Percentiles rank a stretch among this genome's conserved stretches.
phyloP scores from a whole-genome alignment of 345 rosid species.

The Dovyalis caffra region DNA sequence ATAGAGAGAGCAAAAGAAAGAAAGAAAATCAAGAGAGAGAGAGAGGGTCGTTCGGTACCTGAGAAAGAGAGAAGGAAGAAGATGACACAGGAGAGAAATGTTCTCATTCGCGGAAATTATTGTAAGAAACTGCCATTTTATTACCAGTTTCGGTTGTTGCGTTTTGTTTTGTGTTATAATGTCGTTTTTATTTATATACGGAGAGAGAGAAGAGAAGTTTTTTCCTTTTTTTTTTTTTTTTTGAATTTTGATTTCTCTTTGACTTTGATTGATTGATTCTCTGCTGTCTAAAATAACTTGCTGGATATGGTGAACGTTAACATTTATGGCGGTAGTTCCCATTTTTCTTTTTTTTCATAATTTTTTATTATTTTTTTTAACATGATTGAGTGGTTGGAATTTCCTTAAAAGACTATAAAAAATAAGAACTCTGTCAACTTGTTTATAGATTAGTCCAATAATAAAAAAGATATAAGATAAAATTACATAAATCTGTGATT shows the following conservation, averaged over 20 bases:
- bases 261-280: neutral
- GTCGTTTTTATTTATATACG: neutral
- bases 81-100: neutral
- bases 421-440: no score
- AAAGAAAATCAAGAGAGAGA: no score
- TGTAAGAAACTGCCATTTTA: neutral
- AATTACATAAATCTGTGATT: no score
- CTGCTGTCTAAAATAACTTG: no score
- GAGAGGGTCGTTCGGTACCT: slow-evolving; percentile 12
- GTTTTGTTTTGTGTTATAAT: neutral
- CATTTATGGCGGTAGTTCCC: neutral
- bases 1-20: neutral
- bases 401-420: neutral
- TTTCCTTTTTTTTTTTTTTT: neutral
- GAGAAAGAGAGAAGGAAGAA: slow-evolving; percentile 2
- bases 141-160: slow-evolving; percentile 5
- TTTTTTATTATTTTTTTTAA: neutral
- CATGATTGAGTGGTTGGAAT: neutral
- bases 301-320: neutral
- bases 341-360: neutral
- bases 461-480: no score
- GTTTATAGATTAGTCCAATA: no score
- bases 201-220: no score
- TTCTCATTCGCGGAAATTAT: neutral
- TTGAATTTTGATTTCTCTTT: no score